phyloP scores from a whole-genome alignment of 1,284 basidiomycete species.

The Pholiota adiposa region DNA sequence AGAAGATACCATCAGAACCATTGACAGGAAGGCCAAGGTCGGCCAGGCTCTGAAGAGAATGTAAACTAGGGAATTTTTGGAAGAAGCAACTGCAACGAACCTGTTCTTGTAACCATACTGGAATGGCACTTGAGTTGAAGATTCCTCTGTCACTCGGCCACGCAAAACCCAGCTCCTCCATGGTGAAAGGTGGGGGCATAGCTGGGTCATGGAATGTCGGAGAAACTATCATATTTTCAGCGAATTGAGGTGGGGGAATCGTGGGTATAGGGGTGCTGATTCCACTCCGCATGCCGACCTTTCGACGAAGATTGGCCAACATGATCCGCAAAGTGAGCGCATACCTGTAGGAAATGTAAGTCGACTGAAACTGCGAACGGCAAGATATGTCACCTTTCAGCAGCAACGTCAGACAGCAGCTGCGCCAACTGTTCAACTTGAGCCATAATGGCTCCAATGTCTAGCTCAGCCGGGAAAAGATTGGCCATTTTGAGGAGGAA shows the following conservation, averaged over 20 bases:
- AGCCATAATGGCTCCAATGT: constrained; percentile 70
- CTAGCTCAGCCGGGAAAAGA: constrained; percentile 82
- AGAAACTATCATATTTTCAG: constrained; percentile 60
- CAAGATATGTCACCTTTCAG: constrained; percentile 64
- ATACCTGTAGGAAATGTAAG: constrained; percentile 54
- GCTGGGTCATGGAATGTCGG: constrained; percentile 60
- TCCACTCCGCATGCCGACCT: constrained; percentile 72
- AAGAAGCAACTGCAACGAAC: constrained; percentile 38
- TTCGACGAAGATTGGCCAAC: constrained; percentile 87
- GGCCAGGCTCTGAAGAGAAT: constrained; percentile 66
- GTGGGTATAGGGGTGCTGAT: constrained; percentile 51
- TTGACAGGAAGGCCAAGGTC: constrained; percentile 90
- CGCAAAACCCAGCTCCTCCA: constrained; percentile 81
- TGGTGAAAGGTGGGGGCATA: constrained; percentile 69
- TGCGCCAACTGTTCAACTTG: constrained; percentile 88
- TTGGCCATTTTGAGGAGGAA: constrained; percentile 93
- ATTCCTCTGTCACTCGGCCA: constrained; percentile 77
- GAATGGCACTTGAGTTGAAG: constrained; percentile 79
- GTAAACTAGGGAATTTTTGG: constrained; percentile 4
- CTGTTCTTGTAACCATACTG: constrained; percentile 83
- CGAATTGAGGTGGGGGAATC: constrained; percentile 51
- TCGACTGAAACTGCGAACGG: neutral
- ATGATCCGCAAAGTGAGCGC: constrained; percentile 89
- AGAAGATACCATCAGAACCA: constrained; percentile 87
- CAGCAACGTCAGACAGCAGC: constrained; percentile 82